Evolutionary conservation across 805 yeast genomes (phyloP), one percentile per base, ranked within the genome.

Genomic region (Candida awuae): DNA sequence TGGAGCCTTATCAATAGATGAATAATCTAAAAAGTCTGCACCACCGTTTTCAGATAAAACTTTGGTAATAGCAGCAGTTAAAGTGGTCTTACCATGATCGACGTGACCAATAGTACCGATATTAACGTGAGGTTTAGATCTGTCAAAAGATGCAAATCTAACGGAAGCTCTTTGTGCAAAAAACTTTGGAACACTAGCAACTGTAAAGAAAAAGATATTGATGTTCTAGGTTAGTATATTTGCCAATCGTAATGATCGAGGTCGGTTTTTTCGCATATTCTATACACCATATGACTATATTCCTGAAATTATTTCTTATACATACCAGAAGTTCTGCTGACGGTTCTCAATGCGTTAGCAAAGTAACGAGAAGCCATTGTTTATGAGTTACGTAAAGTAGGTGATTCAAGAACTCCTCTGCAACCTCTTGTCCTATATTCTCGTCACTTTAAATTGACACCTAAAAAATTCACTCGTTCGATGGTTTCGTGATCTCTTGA

Each of bases 81-180:
- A 74, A 40, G 97, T 88, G 55, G 97, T 88, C 70, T 90, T 90
- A 67, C 98, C 98, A 68, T 90, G 97, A 71, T 90, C 98, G 51
- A 90, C 97, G 66, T 90, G 97, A 52, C 97, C 97, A 63, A 90
- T 90, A 62, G 97, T 90, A 70, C 97, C 98, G 54, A 90, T 75
- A 69, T 90, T 90, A 53, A 90, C 80, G 63, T 90, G 97, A 35
- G 97, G 97, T 72, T 92, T 92, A 53, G 87, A 73, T 71, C 98
- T 90, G 66, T 83, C 84, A 62, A 90, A 92, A 35, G 90, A 74
- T 8, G 94, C 94, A 43, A 43, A 51, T 55, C 63, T 58, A 33
- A 53, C 54, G 35, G 49, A 45, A 27, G 57, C 44, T 35, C 43
- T 50, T 37, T 50, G 46, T 18, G 43, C 39, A 39, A 42, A n/a